phyloP scores from a whole-genome alignment of 192 early-diverging fungal species.

The Coemansia sp. region DNA sequence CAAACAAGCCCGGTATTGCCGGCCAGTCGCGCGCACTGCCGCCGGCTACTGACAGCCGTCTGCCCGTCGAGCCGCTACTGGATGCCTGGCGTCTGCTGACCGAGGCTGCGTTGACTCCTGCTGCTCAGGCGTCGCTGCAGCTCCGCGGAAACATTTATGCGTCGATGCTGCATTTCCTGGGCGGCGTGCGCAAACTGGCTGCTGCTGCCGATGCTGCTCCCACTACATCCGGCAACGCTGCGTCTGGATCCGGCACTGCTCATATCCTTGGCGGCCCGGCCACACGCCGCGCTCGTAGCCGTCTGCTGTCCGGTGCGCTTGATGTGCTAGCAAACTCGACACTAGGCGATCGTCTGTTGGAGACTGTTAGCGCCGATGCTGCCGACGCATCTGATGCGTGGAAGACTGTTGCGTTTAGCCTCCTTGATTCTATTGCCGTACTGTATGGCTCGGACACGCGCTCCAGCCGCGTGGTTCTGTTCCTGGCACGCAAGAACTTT shows the following conservation, averaged over 20 bases:
- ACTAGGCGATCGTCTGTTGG: conserved; percentile 70
- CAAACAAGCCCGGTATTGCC: conserved; percentile 34
- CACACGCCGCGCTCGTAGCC: conserved; percentile 7
- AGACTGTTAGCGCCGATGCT: conserved; percentile 77
- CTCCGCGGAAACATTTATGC: conserved; percentile 81
- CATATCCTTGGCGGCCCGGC: background rate
- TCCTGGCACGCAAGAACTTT: conserved; percentile 57
- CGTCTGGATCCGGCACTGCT: background rate
- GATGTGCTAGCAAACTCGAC: conserved; percentile 38
- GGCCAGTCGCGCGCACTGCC: conserved; percentile 44
- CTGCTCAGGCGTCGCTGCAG: conserved; percentile 54
- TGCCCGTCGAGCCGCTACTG: conserved; percentile 58
- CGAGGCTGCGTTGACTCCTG: conserved; percentile 59
- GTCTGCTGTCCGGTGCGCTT: conserved; percentile 55
- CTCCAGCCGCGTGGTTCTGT: conserved; percentile 49
- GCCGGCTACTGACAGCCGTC: conserved; percentile 51
- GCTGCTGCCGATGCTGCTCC: conserved; percentile 17
- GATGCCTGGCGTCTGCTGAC: conserved; percentile 59
- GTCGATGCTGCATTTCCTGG: conserved; percentile 69
- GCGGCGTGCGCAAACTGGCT: conserved; percentile 45
- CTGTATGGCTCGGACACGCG: conserved; percentile 50
- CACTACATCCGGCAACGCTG: background rate
- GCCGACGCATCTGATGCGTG: conserved; percentile 76
- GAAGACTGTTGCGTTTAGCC: conserved; percentile 81
- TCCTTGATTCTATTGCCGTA: conserved; percentile 68